Percentiles rank a stretch among this genome's conserved stretches.
Conservation (phyloP, 768 basidiomycete genomes). For the Dioszegia crocea region DNA sequence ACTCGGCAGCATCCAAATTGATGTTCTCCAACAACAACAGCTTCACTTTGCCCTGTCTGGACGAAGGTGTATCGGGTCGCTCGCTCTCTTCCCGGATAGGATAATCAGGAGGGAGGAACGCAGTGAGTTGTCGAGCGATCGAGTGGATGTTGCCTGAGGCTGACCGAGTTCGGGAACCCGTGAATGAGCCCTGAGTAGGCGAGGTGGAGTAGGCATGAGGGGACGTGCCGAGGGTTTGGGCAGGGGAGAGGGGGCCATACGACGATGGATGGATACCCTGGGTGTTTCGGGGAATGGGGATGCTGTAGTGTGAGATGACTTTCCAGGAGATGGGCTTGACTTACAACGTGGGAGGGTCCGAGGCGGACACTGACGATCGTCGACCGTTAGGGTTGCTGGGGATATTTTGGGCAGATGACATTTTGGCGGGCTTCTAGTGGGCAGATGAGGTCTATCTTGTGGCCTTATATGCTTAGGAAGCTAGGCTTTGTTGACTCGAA, state of each 20-base stretch:
- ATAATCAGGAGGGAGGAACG: constrained; percentile 39
- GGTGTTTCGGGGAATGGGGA: constrained; percentile 49
- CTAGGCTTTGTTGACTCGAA: background rate
- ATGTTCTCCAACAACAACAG: constrained; percentile 93
- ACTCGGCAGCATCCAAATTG: constrained; percentile 77
- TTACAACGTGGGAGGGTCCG: constrained; percentile 46
- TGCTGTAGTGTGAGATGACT: constrained; percentile 23
- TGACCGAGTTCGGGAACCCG: constrained; percentile 3
- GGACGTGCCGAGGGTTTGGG: constrained; percentile 22
- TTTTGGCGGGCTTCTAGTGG: background rate
- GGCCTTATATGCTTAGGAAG: background rate
- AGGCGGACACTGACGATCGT: constrained; percentile 47
- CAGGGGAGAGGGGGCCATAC: constrained; percentile 35
- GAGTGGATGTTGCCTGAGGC: constrained; percentile 4
- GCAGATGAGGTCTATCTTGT: background rate
- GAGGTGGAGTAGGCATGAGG: constrained; percentile 28
- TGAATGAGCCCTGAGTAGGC: background rate
- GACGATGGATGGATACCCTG: constrained; percentile 36
- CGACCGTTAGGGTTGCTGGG: constrained; percentile 20
- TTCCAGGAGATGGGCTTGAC: constrained; percentile 6
- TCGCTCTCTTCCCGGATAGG: constrained; percentile 20
- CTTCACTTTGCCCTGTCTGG: constrained; percentile 65
- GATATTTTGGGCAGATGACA: constrained; percentile 7
- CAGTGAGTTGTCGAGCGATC: constrained; percentile 35
- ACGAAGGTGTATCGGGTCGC: constrained; percentile 7